These are phyloP conservation scores for Arachis monticola DNA, from an alignment of 331 rosid species.

Conservation along the genomic window DNA sequence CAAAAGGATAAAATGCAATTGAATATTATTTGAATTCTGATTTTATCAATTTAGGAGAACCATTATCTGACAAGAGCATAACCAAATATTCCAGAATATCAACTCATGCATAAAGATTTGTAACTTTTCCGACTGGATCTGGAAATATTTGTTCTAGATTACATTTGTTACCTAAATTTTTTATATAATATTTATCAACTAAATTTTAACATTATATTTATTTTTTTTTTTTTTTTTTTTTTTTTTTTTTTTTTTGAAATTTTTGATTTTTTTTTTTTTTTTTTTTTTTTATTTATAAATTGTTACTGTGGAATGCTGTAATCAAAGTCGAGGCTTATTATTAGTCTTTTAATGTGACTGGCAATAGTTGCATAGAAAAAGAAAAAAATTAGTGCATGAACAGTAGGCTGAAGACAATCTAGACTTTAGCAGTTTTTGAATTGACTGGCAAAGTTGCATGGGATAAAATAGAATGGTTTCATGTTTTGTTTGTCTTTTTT, in stretches of 20 bases:
- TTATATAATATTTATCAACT: background rate
- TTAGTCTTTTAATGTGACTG: conserved; percentile 1
- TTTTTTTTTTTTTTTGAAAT: no score
- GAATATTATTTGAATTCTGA: no score
- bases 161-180: no score
- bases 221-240: no score
- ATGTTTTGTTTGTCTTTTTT: no score
- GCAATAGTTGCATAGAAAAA: background rate
- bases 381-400: background rate
- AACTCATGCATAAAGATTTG: background rate
- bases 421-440: background rate
- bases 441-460: background rate
- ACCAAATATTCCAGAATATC: conserved; percentile 10
- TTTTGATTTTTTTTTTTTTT: no score
- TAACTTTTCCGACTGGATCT: background rate
- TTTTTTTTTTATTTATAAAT: background rate
- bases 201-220: background rate
- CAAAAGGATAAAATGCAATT: conserved; percentile 19
- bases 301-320: background rate
- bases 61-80: background rate
- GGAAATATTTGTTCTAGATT: background rate
- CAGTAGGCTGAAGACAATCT: no score
- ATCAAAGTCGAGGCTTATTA: background rate
- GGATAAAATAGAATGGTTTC: background rate
- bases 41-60: background rate